Percentiles rank a stretch among this genome's conserved stretches.
Conservation (phyloP, 2,329 filamentous ascomycete species). For the Gyromitra esculenta region DNA sequence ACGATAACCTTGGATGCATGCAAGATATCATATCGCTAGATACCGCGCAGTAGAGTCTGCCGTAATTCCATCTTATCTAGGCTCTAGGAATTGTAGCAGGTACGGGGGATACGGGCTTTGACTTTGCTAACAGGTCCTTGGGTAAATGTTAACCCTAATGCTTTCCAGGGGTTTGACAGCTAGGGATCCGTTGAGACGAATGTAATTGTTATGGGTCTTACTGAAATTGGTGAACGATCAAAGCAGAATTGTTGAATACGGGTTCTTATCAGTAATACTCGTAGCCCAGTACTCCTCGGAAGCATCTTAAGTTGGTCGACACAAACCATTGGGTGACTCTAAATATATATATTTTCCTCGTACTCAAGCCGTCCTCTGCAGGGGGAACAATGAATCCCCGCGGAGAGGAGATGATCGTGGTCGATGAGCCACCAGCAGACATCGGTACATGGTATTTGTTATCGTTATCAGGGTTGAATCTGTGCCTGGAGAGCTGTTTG, state of each 20-base stretch:
- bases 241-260: background rate
- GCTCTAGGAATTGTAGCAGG: too few species aligned
- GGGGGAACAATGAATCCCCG: background rate
- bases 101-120: too few species aligned
- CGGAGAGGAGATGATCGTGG: background rate
- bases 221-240: background rate
- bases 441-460: background rate
- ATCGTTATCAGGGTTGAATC: background rate
- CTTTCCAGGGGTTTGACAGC: background rate
- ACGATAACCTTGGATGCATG: background rate
- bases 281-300: background rate
- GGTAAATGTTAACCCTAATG: too few species aligned
- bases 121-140: too few species aligned
- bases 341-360: background rate
- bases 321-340: background rate
- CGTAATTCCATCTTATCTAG: too few species aligned
- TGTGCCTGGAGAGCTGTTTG: slow-evolving; percentile 1
- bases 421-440: background rate
- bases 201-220: background rate
- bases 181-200: too few species aligned
- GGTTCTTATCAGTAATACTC: background rate
- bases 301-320: background rate
- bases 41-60: too few species aligned
- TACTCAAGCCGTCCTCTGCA: background rate
- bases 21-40: background rate